phyloP scores from a whole-genome alignment of 257 asterid species.

The Solanum sitiens region DNA sequence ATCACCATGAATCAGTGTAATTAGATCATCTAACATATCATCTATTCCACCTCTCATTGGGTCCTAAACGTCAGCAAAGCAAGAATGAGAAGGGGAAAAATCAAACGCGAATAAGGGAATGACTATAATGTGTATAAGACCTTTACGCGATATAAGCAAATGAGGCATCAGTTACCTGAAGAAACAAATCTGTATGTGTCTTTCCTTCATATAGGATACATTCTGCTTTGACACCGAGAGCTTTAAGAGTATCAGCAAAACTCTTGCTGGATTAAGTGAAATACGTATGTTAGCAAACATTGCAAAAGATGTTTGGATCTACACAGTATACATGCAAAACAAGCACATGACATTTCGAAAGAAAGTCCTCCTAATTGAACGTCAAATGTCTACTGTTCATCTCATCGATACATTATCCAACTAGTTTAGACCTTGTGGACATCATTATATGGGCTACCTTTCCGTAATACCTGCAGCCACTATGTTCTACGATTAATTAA shows the following conservation, averaged over 20 bases:
- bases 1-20: conserved; percentile 53
- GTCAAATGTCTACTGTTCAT: background rate
- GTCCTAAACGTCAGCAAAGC: conserved; percentile 37
- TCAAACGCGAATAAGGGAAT: background rate
- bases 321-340: background rate
- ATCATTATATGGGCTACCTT: background rate
- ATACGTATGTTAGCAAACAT: background rate
- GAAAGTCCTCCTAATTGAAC: background rate
- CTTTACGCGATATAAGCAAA: background rate
- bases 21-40: conserved; percentile 64
- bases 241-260: conserved; percentile 67
- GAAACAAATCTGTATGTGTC: conserved; percentile 87
- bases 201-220: conserved; percentile 80
- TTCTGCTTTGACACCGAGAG: conserved; percentile 71
- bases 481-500: background rate
- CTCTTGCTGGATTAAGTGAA: conserved; percentile 34
- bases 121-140: background rate
- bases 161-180: conserved; percentile 47
- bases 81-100: background rate
- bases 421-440: background rate
- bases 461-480: background rate
- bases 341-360: background rate
- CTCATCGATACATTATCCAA: background rate
- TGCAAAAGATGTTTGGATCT: background rate
- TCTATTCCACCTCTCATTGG: conserved; percentile 97